Conservation (phyloP, 371 early-diverging fungal species). For the Rhizopus arrhizus region DNA sequence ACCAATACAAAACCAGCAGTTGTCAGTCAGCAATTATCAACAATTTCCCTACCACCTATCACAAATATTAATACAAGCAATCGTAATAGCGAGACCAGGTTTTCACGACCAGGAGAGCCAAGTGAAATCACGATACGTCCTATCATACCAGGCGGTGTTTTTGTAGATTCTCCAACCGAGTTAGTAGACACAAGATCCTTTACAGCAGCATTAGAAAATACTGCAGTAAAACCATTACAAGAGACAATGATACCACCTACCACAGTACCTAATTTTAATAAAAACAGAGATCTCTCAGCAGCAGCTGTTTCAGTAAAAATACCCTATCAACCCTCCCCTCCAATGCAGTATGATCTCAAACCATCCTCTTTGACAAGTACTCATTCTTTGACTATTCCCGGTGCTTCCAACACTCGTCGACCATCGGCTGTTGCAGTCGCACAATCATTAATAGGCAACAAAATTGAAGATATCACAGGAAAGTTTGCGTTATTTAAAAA, state of each 20-base stretch:
- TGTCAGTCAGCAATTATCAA: not conserved
- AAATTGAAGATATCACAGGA: conserved; percentile 48
- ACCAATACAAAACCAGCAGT: not conserved
- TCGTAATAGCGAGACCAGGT: no score
- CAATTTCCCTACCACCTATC: not conserved
- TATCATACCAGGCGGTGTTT: not conserved
- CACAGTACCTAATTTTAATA: not conserved
- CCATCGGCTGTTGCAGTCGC: conserved; percentile 39
- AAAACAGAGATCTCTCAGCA: conserved; percentile 13
- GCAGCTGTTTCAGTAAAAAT: conserved; percentile 1
- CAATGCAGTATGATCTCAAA: not conserved
- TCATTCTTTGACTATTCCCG: not conserved
- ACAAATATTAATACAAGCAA: not conserved
- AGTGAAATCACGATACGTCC: no score
- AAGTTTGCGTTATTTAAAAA: conserved; percentile 48
- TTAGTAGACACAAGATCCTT: not conserved
- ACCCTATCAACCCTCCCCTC: conserved; percentile 19
- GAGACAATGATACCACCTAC: not conserved
- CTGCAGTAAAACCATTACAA: not conserved
- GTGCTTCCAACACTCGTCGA: not conserved
- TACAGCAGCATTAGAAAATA: not conserved
- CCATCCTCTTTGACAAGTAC: not conserved
- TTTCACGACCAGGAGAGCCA: no score
- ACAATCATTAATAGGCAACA: conserved; percentile 41
- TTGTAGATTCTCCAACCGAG: conserved; percentile 1